Evolutionary conservation across 2,329 filamentous ascomycete genomes (phyloP).

Genomic region (Aspergillus aculeatus): DNA sequence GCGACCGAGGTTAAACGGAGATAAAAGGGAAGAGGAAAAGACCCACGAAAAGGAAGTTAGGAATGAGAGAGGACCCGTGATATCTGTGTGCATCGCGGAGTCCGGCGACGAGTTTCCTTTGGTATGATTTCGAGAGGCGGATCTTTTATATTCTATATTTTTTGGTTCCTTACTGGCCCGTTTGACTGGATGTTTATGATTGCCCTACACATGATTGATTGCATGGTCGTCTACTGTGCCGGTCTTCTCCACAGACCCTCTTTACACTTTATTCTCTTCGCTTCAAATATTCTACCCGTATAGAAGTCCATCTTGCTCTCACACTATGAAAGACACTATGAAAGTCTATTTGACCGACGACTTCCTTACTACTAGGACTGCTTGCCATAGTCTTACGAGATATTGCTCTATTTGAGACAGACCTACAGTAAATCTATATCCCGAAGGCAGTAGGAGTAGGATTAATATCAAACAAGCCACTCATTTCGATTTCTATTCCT

Average conservation of each 20-base stretch:
- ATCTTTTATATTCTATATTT: conserved; percentile 23
- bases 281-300: conserved; percentile 9
- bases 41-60: not conserved
- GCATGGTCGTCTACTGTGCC: conserved; percentile 7
- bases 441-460: not conserved
- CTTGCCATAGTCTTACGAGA: too few relatives aligned
- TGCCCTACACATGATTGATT: conserved; percentile 26
- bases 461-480: not conserved
- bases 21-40: conserved; percentile 36
- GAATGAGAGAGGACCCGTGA: conserved; percentile 9
- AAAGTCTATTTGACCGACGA: not conserved
- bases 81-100: conserved; percentile 15
- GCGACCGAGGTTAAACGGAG: conserved; percentile 82
- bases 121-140: conserved; percentile 23
- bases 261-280: conserved; percentile 9
- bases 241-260: not conserved
- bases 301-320: not conserved
- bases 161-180: conserved; percentile 30
- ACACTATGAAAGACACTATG: not conserved
- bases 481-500: not conserved
- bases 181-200: conserved; percentile 29
- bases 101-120: conserved; percentile 30
- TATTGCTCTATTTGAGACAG: too few relatives aligned
- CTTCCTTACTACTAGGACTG: too few relatives aligned
- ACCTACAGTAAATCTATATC: too few relatives aligned